Conservation (phyloP, 2,329 filamentous ascomycete genomes). For the Alternaria angustiovoidea region DNA sequence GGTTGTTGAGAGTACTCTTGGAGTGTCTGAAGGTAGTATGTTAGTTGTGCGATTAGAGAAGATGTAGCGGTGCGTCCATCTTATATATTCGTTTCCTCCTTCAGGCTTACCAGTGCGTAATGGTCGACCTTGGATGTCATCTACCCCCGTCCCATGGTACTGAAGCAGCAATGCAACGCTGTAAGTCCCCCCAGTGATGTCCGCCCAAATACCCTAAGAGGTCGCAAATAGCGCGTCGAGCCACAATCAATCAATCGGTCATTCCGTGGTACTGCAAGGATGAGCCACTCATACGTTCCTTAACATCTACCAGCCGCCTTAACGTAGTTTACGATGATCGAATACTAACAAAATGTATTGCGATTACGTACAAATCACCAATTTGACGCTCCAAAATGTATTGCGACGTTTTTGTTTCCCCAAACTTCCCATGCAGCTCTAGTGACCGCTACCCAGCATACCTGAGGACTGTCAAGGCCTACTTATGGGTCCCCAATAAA, state of each 20-base stretch:
- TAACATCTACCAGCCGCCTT: background rate
- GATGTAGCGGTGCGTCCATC: background rate
- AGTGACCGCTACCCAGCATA: background rate
- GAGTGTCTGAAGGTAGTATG: background rate
- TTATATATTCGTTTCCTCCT: background rate
- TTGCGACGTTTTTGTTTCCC: background rate
- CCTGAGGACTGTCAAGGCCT: background rate
- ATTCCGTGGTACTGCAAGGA: background rate
- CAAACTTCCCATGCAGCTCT: background rate
- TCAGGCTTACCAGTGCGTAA: background rate
- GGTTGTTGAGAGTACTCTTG: no score
- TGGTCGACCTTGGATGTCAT: background rate
- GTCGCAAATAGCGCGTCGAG: no score
- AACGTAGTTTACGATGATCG: rapidly evolving
- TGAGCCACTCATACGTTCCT: background rate
- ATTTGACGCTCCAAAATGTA: background rate
- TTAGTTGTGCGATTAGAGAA: background rate
- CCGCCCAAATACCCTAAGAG: no score
- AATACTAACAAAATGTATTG: background rate
- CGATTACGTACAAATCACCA: background rate
- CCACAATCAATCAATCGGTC: background rate
- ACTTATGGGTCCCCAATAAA: constrained; percentile 14
- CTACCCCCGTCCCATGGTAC: background rate
- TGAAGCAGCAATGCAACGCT: no score
- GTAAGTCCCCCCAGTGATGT: no score